A percentile compares a stretch with the other conserved stretches of the same genome.
phyloP scores from a whole-genome alignment of 2,329 filamentous ascomycete genomes.

The Aspergillus puulaauensis region DNA sequence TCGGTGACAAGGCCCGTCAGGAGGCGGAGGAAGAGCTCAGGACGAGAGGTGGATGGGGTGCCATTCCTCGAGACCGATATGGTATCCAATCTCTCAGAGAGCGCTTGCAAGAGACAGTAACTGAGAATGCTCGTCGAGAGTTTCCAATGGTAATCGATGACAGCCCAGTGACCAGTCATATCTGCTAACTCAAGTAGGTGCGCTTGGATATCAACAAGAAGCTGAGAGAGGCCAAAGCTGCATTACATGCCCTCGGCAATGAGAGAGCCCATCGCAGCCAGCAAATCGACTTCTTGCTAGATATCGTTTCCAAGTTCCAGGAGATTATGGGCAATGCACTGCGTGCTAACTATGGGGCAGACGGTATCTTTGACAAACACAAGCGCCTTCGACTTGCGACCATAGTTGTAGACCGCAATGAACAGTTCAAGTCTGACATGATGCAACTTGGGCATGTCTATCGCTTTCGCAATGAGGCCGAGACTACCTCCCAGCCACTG shows the following conservation, averaged over 20 bases:
- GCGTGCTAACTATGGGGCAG: conserved; percentile 36
- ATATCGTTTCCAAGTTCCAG: conserved; percentile 43
- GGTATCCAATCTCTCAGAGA: conserved; percentile 43
- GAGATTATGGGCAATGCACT: conserved; percentile 33
- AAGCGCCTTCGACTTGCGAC: conserved; percentile 35
- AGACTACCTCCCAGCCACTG: not conserved
- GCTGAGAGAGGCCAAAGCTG: conserved; percentile 25
- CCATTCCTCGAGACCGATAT: conserved; percentile 35
- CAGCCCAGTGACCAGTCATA: not conserved
- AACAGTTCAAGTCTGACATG: conserved; percentile 23
- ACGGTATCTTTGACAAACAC: conserved; percentile 34
- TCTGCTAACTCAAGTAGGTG: conserved; percentile 7
- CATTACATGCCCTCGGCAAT: conserved; percentile 34
- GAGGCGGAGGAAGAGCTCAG: conserved; percentile 38
- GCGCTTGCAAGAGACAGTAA: conserved; percentile 44
- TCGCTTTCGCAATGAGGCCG: conserved; percentile 4
- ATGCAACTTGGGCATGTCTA: conserved; percentile 20
- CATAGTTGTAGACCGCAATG: conserved; percentile 28
- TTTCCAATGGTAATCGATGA: conserved; percentile 42
- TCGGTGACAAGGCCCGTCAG: conserved; percentile 23
- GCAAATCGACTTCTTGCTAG: conserved; percentile 33
- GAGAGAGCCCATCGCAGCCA: conserved; percentile 34
- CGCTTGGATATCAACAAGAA: conserved; percentile 38
- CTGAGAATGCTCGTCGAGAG: conserved; percentile 43
- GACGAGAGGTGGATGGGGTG: conserved; percentile 35